These are phyloP conservation scores for Metarhizium robertsii DNA, from an alignment of 2,329 filamentous ascomycete species.

Conservation along the genomic window DNA sequence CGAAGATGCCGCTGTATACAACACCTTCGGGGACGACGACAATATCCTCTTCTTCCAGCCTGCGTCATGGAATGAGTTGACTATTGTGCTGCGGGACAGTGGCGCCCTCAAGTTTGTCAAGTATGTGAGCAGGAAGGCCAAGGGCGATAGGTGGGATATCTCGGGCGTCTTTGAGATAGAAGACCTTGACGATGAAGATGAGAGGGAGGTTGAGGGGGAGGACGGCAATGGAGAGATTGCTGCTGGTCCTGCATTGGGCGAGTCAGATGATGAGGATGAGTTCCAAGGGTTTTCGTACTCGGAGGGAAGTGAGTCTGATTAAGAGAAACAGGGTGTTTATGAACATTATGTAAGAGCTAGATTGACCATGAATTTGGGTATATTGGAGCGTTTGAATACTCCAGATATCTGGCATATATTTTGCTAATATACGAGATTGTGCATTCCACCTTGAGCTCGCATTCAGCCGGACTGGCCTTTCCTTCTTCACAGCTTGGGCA, in stretches of 20 bases:
- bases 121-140: slow-evolving; percentile 76
- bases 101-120: slow-evolving; percentile 91
- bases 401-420: background rate
- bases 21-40: slow-evolving; percentile 65
- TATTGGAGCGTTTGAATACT: background rate
- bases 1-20: slow-evolving; percentile 82
- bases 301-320: slow-evolving; percentile 28
- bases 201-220: slow-evolving; percentile 5
- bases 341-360: background rate
- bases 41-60: slow-evolving; percentile 57
- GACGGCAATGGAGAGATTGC: slow-evolving; percentile 24
- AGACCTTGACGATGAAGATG: slow-evolving; percentile 37
- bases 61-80: slow-evolving; percentile 79
- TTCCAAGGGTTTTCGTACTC: slow-evolving; percentile 48
- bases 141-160: slow-evolving; percentile 89
- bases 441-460: background rate
- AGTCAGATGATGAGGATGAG: slow-evolving; percentile 44
- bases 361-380: background rate
- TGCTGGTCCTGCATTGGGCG: slow-evolving; percentile 10
- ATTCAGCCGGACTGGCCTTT: background rate
- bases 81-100: slow-evolving; percentile 78
- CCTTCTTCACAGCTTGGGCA: too few relatives aligned
- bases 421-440: background rate
- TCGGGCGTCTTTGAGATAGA: slow-evolving; percentile 68
- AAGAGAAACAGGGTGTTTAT: background rate